phyloP scores from a whole-genome alignment of 2,329 filamentous ascomycete species.

The Monilinia vaccinii-corymbosi region DNA sequence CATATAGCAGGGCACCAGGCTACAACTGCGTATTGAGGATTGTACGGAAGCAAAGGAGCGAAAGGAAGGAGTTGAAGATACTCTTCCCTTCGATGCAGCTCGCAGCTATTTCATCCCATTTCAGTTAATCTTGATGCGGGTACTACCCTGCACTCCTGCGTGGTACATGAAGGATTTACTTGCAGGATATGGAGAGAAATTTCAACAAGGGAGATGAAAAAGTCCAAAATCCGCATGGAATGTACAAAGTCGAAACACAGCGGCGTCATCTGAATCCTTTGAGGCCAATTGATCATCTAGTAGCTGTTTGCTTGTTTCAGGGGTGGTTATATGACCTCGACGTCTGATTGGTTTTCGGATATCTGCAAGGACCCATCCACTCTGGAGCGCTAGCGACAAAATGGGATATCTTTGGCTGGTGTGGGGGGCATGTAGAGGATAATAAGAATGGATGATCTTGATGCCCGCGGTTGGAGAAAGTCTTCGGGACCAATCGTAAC shows the following conservation, averaged over 20 bases:
- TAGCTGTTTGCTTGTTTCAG: neutral
- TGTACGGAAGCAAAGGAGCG: neutral
- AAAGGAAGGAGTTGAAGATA: neutral
- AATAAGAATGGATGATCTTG: neutral
- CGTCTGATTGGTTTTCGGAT: neutral
- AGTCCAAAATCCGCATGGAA: neutral
- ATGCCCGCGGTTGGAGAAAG: neutral
- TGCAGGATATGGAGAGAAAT: neutral
- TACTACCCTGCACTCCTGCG: neutral
- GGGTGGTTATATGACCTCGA: neutral
- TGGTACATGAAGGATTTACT: conserved; percentile 3
- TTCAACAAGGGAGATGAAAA: neutral
- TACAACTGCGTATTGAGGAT: neutral
- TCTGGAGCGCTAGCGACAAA: too few species aligned
- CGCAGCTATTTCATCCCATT: conserved; percentile 6
- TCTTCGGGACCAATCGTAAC: neutral
- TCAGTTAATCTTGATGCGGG: neutral
- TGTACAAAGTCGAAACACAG: neutral
- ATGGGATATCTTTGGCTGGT: neutral
- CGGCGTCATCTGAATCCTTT: neutral
- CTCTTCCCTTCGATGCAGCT: neutral
- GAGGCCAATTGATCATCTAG: neutral
- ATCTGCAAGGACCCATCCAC: too few species aligned
- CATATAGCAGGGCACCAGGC: conserved; percentile 7
- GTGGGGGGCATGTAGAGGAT: neutral